Evolutionary conservation across 306 rosid genomes (phyloP), one percentile per base, ranked within the genome.

Genomic region (Prunus mongolica): DNA sequence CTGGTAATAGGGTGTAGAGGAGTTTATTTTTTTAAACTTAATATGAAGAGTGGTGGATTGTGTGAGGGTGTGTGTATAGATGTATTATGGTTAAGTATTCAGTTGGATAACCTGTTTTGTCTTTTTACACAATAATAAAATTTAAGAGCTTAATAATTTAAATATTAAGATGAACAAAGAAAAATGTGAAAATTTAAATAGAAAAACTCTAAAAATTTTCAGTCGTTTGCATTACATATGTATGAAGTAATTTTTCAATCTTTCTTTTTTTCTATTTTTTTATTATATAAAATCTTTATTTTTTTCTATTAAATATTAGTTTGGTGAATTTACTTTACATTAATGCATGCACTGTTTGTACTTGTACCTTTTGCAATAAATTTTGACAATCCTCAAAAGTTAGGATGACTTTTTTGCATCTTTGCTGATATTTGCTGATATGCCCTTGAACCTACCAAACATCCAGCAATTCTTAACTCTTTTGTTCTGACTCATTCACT

Each of bases 331-430:
- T 63, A 51, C 18, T 25, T 34, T 63, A 38, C 18, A 64, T 38
- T 1, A 32, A 22, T 64, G 27, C 9, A 34, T 71, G 49, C 44
- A 72, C 34, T 25, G 71, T 69, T 69, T 25, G 13, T 58, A 28
- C 44, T 13, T 44, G 13, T 12, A 12, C 12, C 38, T 50, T 50
- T 63, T 61, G 61, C 55, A 34, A 58, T 16, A 60, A 77, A 60
- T 56, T 58, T 69, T 20, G 75, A 69, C 81, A 81, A 75, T 78
- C 73, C 85, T 81, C 80, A 13, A 76, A 78, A 67, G 80, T 68
- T 34, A 80, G 65, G 73, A 85, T 79, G 80, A 70, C 55, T 14
- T 70, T 80, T 38, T 66, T 69, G 73, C 80, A 71, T 73, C 81
- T 85, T 75, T 71, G 63, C 7, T 32, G 38, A 32, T 32, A 1